A percentile compares a stretch with the other conserved stretches of the same genome.
Conservation (phyloP, 257 asterid genomes). For the Galeopsis tetrahit region DNA sequence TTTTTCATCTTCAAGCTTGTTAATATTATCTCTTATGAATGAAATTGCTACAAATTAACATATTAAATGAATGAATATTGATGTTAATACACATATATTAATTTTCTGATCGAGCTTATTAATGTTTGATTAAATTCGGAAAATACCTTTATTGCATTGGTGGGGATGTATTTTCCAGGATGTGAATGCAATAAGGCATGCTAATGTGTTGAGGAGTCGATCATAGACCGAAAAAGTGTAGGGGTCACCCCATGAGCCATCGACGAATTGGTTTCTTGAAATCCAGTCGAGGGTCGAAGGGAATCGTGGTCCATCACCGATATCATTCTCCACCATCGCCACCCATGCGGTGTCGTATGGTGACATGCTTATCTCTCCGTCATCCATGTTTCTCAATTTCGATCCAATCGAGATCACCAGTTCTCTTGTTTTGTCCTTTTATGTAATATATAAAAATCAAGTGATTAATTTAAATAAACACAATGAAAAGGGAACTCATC, state of each 20-base stretch:
- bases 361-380: conserved; percentile 27
- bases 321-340: conserved; percentile 31
- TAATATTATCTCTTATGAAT: conserved; percentile 41
- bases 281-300: conserved; percentile 45
- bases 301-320: conserved; percentile 18
- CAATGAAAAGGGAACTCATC: too few species aligned
- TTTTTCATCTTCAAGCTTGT: conserved; percentile 29
- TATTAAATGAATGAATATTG: not conserved
- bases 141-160: not conserved
- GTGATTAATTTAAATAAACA: too few species aligned
- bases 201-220: conserved; percentile 8
- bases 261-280: conserved; percentile 36
- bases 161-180: not conserved
- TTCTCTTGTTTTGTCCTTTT: too few species aligned
- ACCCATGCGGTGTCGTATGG: conserved; percentile 35
- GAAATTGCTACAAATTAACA: not conserved
- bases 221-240: not conserved
- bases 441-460: too few species aligned
- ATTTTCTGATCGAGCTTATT: too few species aligned
- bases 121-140: too few species aligned
- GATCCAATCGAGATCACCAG: too few species aligned
- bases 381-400: too few species aligned
- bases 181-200: conserved; percentile 16
- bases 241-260: conserved; percentile 29
- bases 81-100: too few species aligned